Evolutionary conservation across 768 basidiomycete species (phyloP).

Genomic region (Suillus subaureus): DNA sequence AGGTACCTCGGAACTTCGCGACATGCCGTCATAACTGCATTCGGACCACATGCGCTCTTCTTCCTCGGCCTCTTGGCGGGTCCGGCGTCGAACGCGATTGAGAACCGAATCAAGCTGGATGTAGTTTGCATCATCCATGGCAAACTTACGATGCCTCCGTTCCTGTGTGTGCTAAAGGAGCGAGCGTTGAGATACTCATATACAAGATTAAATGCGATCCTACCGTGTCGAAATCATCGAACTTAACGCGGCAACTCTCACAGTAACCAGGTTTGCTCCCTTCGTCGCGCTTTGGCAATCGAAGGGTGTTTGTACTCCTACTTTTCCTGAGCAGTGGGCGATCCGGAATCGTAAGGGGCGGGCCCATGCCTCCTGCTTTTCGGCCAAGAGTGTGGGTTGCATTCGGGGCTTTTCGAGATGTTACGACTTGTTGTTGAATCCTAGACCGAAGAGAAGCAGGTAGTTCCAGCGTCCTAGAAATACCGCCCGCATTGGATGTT

Average conservation of each 20-base stretch:
- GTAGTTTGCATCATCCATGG: constrained; percentile 77
- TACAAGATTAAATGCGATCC: constrained; percentile 28
- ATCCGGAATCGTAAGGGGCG: constrained; percentile 61
- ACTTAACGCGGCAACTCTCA: constrained; percentile 92
- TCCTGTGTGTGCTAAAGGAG: constrained; percentile 65
- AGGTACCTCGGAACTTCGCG: constrained; percentile 21
- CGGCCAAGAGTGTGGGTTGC: constrained; percentile 9
- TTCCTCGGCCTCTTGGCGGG: constrained; percentile 28
- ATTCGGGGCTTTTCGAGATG: constrained; percentile 52
- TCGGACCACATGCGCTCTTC: constrained; percentile 24
- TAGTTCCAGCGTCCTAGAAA: constrained; percentile 49
- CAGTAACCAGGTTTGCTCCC: constrained; percentile 94
- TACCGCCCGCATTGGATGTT: constrained; percentile 60
- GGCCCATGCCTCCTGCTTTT: constrained; percentile 58
- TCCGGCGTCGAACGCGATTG: constrained; percentile 54
- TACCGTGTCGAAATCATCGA: constrained; percentile 84
- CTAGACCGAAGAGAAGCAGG: constrained; percentile 56
- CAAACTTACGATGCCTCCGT: constrained; percentile 82
- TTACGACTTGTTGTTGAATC: constrained; percentile 66
- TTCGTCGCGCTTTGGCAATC: constrained; percentile 79
- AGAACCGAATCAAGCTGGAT: constrained; percentile 76
- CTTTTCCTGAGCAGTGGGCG: constrained; percentile 66
- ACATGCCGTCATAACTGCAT: constrained; percentile 13
- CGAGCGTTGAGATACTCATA: constrained; percentile 8
- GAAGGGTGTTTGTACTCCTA: constrained; percentile 78